Evolutionary conservation across 768 basidiomycete species (phyloP).

Genomic region (Collybia mongolica): DNA sequence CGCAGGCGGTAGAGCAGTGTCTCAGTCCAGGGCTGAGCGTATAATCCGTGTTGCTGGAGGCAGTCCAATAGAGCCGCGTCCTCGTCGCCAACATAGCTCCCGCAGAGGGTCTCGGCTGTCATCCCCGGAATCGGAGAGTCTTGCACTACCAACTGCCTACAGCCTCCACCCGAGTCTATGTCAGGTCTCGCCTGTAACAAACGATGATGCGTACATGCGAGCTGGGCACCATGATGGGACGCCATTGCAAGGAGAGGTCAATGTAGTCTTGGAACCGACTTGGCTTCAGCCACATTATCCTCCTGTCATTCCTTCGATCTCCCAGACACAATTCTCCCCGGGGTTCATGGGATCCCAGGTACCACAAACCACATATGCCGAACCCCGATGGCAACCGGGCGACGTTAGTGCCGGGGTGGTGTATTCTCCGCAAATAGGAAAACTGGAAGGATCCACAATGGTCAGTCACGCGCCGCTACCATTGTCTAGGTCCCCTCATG

Average conservation of each 20-base stretch:
- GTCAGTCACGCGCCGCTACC: neutral
- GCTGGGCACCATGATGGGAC: slow-evolving; percentile 3
- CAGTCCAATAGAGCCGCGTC: slow-evolving; percentile 30
- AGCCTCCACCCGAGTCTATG: slow-evolving; percentile 12
- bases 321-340: slow-evolving; percentile 4
- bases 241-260: slow-evolving; percentile 3
- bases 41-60: slow-evolving; percentile 30
- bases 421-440: neutral
- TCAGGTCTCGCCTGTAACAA: slow-evolving; percentile 18
- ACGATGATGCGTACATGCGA: slow-evolving; percentile 7
- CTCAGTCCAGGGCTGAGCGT: slow-evolving; percentile 33
- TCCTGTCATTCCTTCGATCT: slow-evolving; percentile 6
- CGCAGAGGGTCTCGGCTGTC: slow-evolving; percentile 32
- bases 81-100: slow-evolving; percentile 26
- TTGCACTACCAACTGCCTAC: slow-evolving; percentile 16
- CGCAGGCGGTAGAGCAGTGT: slow-evolving; percentile 28
- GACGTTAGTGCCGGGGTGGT: neutral
- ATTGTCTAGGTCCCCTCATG: neutral
- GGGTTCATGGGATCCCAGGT: neutral
- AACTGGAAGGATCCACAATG: neutral
- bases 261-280: slow-evolving; percentile 5
- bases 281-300: slow-evolving; percentile 4
- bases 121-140: slow-evolving; percentile 32
- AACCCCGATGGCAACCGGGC: slow-evolving; percentile 4
- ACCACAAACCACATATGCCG: neutral